Conservation (phyloP, 148 eudicot genomes). For the Amaranthus palmeri region DNA sequence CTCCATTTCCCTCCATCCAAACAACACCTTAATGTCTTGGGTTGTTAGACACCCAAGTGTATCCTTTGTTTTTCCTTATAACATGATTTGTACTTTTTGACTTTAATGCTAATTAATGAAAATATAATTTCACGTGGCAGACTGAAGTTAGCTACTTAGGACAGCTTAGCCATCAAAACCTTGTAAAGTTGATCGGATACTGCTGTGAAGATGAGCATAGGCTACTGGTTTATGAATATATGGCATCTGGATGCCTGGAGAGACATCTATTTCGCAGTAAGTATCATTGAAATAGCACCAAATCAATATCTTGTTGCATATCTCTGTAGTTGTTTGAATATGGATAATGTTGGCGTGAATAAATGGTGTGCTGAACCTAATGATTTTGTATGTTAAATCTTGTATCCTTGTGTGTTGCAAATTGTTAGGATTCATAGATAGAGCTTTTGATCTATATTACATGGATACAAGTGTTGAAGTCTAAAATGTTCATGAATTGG, state of each 20-base stretch:
- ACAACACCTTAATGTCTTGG: too few species aligned
- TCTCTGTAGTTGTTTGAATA: too few species aligned
- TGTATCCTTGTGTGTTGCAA: neutral
- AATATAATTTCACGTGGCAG: slow-evolving; percentile 32
- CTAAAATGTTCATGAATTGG: too few species aligned
- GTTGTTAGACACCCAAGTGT: neutral
- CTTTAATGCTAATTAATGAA: slow-evolving; percentile 10
- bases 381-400: neutral
- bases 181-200: slow-evolving; percentile 79
- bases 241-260: slow-evolving; percentile 84
- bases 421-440: too few species aligned
- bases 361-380: neutral
- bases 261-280: slow-evolving; percentile 83
- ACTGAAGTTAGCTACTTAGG: slow-evolving; percentile 84
- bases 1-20: too few species aligned
- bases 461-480: too few species aligned
- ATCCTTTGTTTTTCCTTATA: neutral
- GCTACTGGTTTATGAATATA: slow-evolving; percentile 76
- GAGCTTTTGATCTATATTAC: too few species aligned
- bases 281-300: slow-evolving; percentile 22
- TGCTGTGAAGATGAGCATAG: slow-evolving; percentile 86
- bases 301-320: neutral
- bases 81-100: neutral
- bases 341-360: too few species aligned
- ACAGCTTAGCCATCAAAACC: slow-evolving; percentile 73